Base-by-base conservation (phyloP, 306 rosid genomes). In the Dryas octopetala region DNA sequence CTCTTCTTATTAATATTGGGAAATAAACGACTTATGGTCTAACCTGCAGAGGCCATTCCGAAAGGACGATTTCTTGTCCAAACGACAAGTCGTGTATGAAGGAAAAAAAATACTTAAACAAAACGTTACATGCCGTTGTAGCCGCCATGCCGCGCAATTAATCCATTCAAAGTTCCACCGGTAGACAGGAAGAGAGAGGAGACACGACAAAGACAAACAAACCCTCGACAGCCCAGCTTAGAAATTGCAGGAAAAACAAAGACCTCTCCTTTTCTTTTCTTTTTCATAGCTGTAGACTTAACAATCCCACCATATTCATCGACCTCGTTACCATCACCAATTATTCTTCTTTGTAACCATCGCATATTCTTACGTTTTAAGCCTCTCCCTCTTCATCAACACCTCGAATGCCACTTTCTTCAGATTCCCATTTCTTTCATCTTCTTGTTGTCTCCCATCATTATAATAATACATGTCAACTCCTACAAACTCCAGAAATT, bases 261-360 rank as follows among this genome's bases (percentile, higher is more conserved):
- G 38, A 11, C 14, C 47, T 23, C 15, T n/a, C 23, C 15, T 58
- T 44, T 15, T 13, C 0, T 0, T 17, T 26, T 59, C 26, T 60
- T 4, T 59, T 14, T 59, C 6, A 9, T 62, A 67, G 68, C 66
- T 68, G 80, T 76, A 68, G 26, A 58, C 49, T 66, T 26, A 7
- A 28, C 47, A 59, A 32, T 49, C 66, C 10, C 72, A 53, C 57
- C 75, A 46, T 28, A 60, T 4, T 48, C 75, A 19, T 66, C 73
- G 41, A 62, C 74, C 78, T 80, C 57, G 77, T 71, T 84, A 55
- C 78, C 76, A 82, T 78, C 86, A 63, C 52, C 83, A 68, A 78
- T 81, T 83, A 3, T 17, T 70, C 76, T 50, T 66, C 85, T 76
- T 89, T 3, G 91, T 70, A 78, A 80, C 60, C 85, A 90, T 85